A percentile compares a stretch with the other conserved stretches of the same genome.
These are phyloP conservation scores for Zalaria obscura DNA, from an alignment of 2,329 filamentous ascomycete species.

Conservation along the genomic window DNA sequence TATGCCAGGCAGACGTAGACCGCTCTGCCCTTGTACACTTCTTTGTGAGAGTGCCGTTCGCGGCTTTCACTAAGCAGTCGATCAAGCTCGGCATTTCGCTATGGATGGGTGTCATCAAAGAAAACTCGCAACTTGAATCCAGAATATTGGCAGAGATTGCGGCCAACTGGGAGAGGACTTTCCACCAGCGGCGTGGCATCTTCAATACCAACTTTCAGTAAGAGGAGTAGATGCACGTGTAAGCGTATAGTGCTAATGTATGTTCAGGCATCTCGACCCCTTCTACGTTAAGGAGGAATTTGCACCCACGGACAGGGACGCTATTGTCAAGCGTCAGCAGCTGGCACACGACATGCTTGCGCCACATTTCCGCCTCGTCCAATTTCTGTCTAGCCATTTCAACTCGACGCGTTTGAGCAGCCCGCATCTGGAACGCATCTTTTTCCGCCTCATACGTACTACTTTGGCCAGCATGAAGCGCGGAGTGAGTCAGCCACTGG, in stretches of 20 bases:
- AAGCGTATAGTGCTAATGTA: not conserved
- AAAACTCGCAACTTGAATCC: slow-evolving; percentile 79
- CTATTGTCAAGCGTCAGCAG: slow-evolving; percentile 62
- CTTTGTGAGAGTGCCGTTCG: slow-evolving; percentile 84
- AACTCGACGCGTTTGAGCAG: slow-evolving; percentile 82
- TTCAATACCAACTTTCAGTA: slow-evolving; percentile 60
- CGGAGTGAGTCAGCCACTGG: slow-evolving; percentile 66
- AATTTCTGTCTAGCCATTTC: slow-evolving; percentile 89
- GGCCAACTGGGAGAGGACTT: slow-evolving; percentile 78
- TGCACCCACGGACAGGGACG: slow-evolving; percentile 70
- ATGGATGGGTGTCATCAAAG: slow-evolving; percentile 94
- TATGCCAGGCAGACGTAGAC: slow-evolving; percentile 64
- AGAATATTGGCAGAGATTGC: slow-evolving; percentile 76
- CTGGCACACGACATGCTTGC: slow-evolving; percentile 68
- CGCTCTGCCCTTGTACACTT: slow-evolving; percentile 72
- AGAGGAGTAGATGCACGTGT: slow-evolving; percentile 13
- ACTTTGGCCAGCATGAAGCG: slow-evolving; percentile 63
- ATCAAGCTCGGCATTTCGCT: slow-evolving; percentile 91
- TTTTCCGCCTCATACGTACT: slow-evolving; percentile 64
- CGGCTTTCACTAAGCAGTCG: slow-evolving; percentile 83
- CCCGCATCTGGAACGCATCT: slow-evolving; percentile 65
- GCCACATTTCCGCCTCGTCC: slow-evolving; percentile 71
- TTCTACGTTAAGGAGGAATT: slow-evolving; percentile 89
- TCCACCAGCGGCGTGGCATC: slow-evolving; percentile 63
- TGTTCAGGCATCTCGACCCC: slow-evolving; percentile 53